phyloP scores from a whole-genome alignment of 2,329 filamentous ascomycete genomes.

The Phyllosticta capitalensis region DNA sequence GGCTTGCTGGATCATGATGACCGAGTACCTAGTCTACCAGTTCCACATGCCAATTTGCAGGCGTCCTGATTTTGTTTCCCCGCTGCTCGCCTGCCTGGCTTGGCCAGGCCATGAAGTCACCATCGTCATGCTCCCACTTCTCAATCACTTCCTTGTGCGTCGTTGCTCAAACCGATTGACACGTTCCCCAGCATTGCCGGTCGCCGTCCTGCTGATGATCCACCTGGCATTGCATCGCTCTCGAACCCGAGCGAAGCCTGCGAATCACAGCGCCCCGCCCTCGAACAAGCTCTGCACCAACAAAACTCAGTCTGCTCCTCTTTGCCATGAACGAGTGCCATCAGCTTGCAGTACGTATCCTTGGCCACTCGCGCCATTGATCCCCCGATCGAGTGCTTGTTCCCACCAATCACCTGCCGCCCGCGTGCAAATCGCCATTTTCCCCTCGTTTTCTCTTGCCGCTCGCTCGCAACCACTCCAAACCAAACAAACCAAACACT shows the following conservation, averaged over 20 bases:
- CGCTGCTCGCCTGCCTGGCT: too few species aligned
- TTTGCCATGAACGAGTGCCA: too few species aligned
- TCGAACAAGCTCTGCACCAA: neutral
- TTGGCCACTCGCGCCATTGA: neutral
- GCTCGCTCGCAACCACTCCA: too few species aligned
- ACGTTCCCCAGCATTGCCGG: neutral
- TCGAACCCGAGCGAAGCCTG: neutral
- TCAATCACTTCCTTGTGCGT: neutral
- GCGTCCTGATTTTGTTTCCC: too few species aligned
- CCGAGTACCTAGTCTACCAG: too few species aligned
- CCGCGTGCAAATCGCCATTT: too few species aligned
- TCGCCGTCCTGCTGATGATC: neutral
- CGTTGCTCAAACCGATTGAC: neutral
- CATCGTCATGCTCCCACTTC: neutral
- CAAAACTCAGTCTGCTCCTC: neutral
- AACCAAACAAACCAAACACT: neutral
- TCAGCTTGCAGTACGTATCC: too few species aligned
- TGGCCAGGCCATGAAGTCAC: neutral
- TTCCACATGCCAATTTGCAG: neutral
- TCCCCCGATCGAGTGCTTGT: neutral
- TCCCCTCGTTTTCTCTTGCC: too few species aligned
- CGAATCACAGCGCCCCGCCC: neutral
- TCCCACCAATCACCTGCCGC: neutral
- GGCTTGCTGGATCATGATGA: neutral
- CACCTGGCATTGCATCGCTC: too few species aligned